These are phyloP conservation scores for Smallanthus sonchifolius DNA, from an alignment of 129 eudicot species.

Conservation along the genomic window DNA sequence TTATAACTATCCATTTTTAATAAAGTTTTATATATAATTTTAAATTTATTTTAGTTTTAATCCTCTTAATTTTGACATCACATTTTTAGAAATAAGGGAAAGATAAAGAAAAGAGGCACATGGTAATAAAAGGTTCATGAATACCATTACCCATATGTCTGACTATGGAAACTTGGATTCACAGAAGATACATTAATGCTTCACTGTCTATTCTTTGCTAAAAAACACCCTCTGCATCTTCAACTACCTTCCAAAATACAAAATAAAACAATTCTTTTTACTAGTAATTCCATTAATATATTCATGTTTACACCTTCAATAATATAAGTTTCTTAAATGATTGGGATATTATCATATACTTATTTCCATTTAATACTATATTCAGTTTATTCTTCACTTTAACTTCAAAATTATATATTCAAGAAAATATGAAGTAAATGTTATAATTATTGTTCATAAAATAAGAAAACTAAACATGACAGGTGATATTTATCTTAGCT, in stretches of 20 bases:
- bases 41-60: neutral
- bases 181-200: conserved; percentile 36
- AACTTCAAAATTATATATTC: neutral
- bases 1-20: no score
- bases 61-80: neutral
- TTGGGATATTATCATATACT: conserved; percentile 5
- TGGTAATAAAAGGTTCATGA: conserved; percentile 38
- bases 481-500: neutral
- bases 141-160: conserved; percentile 36
- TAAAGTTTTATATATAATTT: no score
- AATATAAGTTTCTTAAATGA: neutral
- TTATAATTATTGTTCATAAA: neutral
- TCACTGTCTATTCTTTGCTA: conserved; percentile 37
- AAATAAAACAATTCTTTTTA: conserved; percentile 17
- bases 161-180: conserved; percentile 37
- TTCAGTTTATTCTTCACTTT: neutral
- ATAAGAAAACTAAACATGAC: neutral
- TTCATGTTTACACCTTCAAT: neutral
- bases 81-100: conserved; percentile 10
- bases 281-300: neutral
- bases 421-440: neutral
- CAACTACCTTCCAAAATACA: conserved; percentile 25
- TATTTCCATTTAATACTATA: neutral
- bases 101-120: conserved; percentile 24
- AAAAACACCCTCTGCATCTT: conserved; percentile 16